phyloP scores from a whole-genome alignment of 2,329 filamentous ascomycete genomes.

The Fusarium kyushuense region DNA sequence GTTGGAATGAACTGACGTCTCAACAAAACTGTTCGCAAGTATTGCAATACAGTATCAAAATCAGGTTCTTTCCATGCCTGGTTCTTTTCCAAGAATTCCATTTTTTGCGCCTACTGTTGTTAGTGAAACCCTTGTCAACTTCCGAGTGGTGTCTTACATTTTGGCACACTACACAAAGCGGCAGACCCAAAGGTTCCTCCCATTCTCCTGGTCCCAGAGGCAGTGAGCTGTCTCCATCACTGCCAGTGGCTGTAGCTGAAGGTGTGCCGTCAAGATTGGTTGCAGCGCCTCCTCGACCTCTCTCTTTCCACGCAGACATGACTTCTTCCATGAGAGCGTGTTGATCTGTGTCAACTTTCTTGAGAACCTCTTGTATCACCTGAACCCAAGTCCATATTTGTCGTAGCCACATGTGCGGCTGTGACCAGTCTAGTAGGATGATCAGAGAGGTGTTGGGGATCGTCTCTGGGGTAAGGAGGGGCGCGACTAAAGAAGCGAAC shows the following conservation, averaged over 20 bases:
- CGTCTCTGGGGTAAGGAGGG: slow-evolving; percentile 84
- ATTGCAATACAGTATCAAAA: slow-evolving; percentile 96
- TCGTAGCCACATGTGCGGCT: slow-evolving; percentile 92
- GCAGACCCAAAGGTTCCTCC: slow-evolving; percentile 88
- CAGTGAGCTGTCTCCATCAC: slow-evolving; percentile 76
- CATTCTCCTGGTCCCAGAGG: slow-evolving; percentile 91
- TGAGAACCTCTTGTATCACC: slow-evolving; percentile 80
- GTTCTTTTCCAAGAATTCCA: slow-evolving; percentile 89
- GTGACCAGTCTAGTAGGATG: slow-evolving; percentile 93
- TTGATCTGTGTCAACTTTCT: slow-evolving; percentile 78
- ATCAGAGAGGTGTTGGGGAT: slow-evolving; percentile 90
- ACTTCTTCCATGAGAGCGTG: slow-evolving; percentile 89
- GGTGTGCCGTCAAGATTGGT: slow-evolving; percentile 72
- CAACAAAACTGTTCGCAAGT: slow-evolving; percentile 87
- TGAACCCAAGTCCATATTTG: slow-evolving; percentile 91
- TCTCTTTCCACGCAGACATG: slow-evolving; percentile 83
- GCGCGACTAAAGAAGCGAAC: slow-evolving; percentile 84
- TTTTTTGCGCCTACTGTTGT: slow-evolving; percentile 77
- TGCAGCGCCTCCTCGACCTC: slow-evolving; percentile 73
- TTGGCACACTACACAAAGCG: slow-evolving; percentile 94
- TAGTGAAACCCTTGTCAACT: slow-evolving; percentile 34
- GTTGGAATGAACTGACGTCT: slow-evolving; percentile 70
- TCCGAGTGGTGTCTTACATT: slow-evolving; percentile 70
- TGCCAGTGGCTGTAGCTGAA: slow-evolving; percentile 63
- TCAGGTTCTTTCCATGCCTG: slow-evolving; percentile 95